Evolutionary conservation across 2,329 filamentous ascomycete genomes (phyloP).

Genomic region (Penicillium sp.): DNA sequence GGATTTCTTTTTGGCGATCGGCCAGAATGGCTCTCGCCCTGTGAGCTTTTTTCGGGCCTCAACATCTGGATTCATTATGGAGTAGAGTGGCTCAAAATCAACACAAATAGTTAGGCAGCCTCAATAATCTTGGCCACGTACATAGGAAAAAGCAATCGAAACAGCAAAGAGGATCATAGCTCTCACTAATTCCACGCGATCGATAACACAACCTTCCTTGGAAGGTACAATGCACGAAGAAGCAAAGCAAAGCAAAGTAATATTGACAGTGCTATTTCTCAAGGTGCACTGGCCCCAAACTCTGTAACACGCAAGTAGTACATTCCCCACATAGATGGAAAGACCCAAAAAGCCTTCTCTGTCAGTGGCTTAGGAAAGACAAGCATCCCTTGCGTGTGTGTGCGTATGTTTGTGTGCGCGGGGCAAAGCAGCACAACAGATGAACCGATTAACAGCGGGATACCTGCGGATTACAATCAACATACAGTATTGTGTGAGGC

Average conservation of each 20-base stretch:
- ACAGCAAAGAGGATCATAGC: neutral
- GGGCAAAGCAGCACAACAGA: constrained; percentile 6
- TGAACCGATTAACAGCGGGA: constrained; percentile 2
- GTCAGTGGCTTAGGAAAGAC: constrained; percentile 4
- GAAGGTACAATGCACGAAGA: neutral
- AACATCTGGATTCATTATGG: neutral
- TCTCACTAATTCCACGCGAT: constrained; percentile 1
- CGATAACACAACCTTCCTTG: neutral
- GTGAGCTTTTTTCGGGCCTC: neutral
- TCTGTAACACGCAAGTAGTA: neutral
- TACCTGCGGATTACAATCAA: neutral
- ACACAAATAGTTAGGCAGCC: neutral
- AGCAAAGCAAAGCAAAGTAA: neutral
- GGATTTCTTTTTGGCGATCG: neutral
- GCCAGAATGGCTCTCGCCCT: neutral
- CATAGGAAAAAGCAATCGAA: neutral
- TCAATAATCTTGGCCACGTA: neutral
- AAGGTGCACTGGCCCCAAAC: constrained; percentile 10
- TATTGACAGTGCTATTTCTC: neutral
- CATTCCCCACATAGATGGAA: neutral
- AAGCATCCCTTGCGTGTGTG: constrained; percentile 11
- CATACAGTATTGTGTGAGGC: neutral
- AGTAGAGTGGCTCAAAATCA: neutral
- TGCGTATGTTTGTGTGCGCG: neutral
- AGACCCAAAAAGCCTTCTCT: neutral